Evolutionary conservation across 2,329 filamentous ascomycete species (phyloP), one percentile per base, ranked within the genome.

Genomic region (Curvularia sp.): DNA sequence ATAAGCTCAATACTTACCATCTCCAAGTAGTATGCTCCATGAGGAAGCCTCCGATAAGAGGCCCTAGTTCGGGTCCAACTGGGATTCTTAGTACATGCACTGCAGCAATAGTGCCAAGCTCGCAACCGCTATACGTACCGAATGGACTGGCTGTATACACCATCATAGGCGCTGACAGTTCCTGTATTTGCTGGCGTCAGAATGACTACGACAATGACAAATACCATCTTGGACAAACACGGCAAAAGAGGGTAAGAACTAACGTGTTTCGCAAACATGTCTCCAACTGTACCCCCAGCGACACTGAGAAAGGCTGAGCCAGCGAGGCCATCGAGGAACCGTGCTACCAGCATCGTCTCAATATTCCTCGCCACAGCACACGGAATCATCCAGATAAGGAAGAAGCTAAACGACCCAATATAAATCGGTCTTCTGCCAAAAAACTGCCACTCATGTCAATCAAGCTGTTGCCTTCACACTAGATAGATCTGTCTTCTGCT

Each of bases 341-440:
- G 87, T 15, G 84, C 83, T 13, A 96, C 80, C 51, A 97, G 79
- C 81, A 96, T 87, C 5, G 92, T 95, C 65, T 87, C 79, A n/a
- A 93, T 90, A 70, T 96, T 96, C 54, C 82, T 80, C n/a, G 91
- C 90, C 20, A 93, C 87, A 0, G 92, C 92, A 63, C 89, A 91
- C 0, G 92, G 92, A 50, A 96, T 86, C 57, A 95, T 79, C 86
- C 89, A 96, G 61, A 96, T 85, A 49, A 93, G 69, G 75, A 93
- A 96, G 65, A 90, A 84, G 2, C 82, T 74, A 77, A 93, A 94
- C 0, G 91, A 89, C 22, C 83, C 79, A 35, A 96, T 83, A 75
- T 96, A 97, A 70, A 96, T 91, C 24, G 89, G 89, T 48, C 92
- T 83, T 15, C 93, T 86, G 42, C 93, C 93, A 75, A 92, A 96